Evolutionary conservation across 2,329 filamentous ascomycete genomes (phyloP).

Genomic region (Penicillium sp.): DNA sequence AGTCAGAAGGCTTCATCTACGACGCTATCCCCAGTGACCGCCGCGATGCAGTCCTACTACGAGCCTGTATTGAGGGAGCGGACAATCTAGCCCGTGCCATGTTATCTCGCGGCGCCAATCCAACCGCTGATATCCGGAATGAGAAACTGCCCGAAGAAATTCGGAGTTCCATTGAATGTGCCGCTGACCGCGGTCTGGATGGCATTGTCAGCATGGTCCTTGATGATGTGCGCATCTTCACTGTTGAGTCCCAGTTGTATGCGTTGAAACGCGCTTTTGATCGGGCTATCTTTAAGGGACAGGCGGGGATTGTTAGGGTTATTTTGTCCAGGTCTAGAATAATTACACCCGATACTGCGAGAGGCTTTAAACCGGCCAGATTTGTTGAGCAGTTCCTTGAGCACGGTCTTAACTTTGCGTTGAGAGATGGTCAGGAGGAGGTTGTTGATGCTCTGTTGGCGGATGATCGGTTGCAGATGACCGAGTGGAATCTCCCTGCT

Average conservation of each 20-base stretch:
- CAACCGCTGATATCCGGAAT: background rate
- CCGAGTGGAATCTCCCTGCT: background rate
- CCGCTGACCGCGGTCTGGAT: background rate
- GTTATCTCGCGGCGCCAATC: background rate
- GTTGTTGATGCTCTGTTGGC: background rate
- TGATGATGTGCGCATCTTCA: background rate
- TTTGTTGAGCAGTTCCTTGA: background rate
- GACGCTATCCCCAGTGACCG: background rate
- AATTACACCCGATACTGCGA: background rate
- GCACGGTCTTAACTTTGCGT: background rate
- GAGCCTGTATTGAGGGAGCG: background rate
- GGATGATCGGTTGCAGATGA: background rate
- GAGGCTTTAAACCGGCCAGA: background rate
- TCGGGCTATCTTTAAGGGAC: background rate
- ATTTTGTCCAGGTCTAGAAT: background rate
- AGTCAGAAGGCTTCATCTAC: background rate
- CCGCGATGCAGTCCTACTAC: background rate
- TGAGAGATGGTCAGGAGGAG: background rate
- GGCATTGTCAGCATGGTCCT: background rate
- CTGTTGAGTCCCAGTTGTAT: background rate
- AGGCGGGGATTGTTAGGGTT: background rate
- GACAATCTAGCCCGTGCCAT: background rate
- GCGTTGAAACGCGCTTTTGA: background rate
- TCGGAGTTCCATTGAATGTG: background rate
- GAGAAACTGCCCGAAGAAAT: background rate